Evolutionary conservation across 371 early-diverging fungal species (phyloP).

Genomic region (Mucor velutinosus): DNA sequence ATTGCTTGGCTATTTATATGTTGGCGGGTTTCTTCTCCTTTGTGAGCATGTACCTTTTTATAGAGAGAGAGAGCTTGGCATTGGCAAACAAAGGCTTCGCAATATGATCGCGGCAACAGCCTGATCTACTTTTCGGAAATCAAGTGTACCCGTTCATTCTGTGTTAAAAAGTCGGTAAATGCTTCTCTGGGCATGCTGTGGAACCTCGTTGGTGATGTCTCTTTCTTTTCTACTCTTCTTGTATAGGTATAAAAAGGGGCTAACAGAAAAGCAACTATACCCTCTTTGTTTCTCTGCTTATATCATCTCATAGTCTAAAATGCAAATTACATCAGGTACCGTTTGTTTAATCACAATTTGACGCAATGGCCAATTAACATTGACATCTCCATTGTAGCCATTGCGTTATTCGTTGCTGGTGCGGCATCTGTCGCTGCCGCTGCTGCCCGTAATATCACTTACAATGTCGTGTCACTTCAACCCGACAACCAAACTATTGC

Average conservation of each 20-base stretch:
- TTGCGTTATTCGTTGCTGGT: neutral
- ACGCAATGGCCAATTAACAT: neutral
- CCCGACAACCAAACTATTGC: conserved; percentile 8
- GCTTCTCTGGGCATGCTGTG: neutral
- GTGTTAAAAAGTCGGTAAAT: neutral
- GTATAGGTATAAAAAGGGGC: neutral
- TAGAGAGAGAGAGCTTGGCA: neutral
- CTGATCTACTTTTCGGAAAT: too few species aligned
- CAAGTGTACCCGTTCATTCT: too few species aligned
- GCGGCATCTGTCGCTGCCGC: neutral
- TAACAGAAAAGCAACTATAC: neutral
- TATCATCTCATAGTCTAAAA: neutral
- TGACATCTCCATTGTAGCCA: neutral
- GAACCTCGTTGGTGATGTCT: neutral
- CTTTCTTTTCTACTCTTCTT: neutral
- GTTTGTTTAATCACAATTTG: neutral
- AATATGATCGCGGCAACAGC: neutral
- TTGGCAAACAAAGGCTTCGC: neutral
- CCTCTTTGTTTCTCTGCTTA: neutral
- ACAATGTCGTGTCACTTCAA: conserved; percentile 13
- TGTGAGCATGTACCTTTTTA: too few species aligned
- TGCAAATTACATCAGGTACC: neutral
- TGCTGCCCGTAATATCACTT: conserved; percentile 4
- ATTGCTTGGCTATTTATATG: neutral
- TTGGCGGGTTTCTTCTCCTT: neutral